Evolutionary conservation across 768 basidiomycete species (phyloP).

Genomic region (Calocera viscosa): DNA sequence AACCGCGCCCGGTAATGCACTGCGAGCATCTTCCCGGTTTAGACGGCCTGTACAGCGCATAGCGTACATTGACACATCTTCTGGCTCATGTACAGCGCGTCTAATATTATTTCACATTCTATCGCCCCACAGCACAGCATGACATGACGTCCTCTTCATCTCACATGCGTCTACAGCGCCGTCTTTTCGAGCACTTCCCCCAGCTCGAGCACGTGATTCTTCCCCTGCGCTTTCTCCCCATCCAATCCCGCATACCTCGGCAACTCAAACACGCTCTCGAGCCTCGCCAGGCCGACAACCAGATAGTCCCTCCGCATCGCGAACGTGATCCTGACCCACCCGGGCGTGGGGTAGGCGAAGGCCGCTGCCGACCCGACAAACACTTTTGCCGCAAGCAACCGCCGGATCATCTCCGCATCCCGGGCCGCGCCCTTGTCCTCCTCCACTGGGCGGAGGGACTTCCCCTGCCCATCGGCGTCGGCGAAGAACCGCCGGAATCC

Average conservation of each 20-base stretch:
- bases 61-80: too few species aligned
- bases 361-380: background rate
- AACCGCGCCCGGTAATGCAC: too few species aligned
- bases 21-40: too few species aligned
- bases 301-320: constrained; percentile 5
- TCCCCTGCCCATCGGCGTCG: background rate
- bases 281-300: background rate
- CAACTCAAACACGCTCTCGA: background rate
- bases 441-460: background rate
- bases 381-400: background rate
- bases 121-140: too few species aligned
- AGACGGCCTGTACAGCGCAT: too few species aligned
- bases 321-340: background rate
- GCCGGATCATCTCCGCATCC: background rate
- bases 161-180: background rate
- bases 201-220: background rate
- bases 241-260: background rate
- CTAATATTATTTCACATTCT: too few species aligned
- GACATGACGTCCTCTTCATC: background rate
- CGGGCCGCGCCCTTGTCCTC: constrained; percentile 6
- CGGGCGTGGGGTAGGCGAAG: background rate
- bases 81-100: too few species aligned
- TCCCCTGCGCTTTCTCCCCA: background rate
- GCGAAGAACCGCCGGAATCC: constrained; percentile 16
- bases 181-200: background rate